Evolutionary conservation across 805 yeast species (phyloP), one percentile per base, ranked within the genome.

Genomic region (Yarrowia divulgata): DNA sequence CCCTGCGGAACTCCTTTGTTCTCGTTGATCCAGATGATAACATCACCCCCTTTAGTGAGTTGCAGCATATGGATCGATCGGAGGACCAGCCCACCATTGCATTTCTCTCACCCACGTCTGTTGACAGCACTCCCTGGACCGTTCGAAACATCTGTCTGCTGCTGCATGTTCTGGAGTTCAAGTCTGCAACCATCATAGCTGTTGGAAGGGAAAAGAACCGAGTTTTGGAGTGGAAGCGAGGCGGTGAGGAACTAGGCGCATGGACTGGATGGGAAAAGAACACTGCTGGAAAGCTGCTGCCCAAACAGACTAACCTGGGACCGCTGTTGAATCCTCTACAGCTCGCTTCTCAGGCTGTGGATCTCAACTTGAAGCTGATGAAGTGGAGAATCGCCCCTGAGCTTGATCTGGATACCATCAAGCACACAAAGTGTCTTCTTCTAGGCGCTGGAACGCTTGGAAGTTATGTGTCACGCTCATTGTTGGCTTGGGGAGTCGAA

Each of bases 401-500:
- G 9, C 76, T 95, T 3, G 85, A 95, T 74, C 81, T 95, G 58
- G 93, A 90, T 7, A 75, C 79, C 1, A 81, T 95, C 29, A 85
- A 86, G 72, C 70, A 78, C 18, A 84, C 89, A 12, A 88, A 84
- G 72, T 89, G 93, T 46, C 78, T 95, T 52, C 80, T 95, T 16
- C 82, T 95, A n/a, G 99, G 99, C 0, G 90, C 98, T 0, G 99
- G 99, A 8, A 95, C 99, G 2, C 82, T 96, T 8, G 99, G 99
- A 0, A 89, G 96, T 70, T 94, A 94, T 75, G 94, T 95, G 7
- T 85, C 96, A 0, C 82, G 99, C 69, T 89, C 90, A 0, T 79
- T 95, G 37, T 77, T 95, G 77, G 98, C 97, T 0, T 95, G 99
- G 99, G 99, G 99, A 3, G 93, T 93, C 0, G 81, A 91, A 57